Percentiles rank a stretch among this genome's conserved stretches.
Evolutionary conservation across 352 stramenopile species (phyloP).

Genomic region (Phytopythium mirpurense): DNA sequence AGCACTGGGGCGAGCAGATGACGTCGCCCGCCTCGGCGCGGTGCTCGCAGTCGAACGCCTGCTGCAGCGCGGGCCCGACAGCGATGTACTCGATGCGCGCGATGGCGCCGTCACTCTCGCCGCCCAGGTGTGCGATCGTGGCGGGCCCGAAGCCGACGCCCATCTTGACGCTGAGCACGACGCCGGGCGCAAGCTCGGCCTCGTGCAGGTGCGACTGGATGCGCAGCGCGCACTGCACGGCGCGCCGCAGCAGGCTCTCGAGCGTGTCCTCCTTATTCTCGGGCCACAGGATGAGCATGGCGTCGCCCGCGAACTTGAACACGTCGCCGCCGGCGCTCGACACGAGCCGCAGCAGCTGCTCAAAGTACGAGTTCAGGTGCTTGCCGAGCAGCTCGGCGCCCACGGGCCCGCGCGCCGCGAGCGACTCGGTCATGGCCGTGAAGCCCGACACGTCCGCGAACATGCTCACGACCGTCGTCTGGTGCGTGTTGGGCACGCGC

Average conservation of each 20-base stretch:
- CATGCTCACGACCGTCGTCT: slow-evolving; percentile 83
- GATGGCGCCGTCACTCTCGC: slow-evolving; percentile 76
- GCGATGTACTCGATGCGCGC: slow-evolving; percentile 90
- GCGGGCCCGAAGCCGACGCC: slow-evolving; percentile 87
- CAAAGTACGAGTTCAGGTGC: slow-evolving; percentile 94
- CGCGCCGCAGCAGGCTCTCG: slow-evolving; percentile 70
- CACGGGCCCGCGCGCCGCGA: slow-evolving; percentile 76
- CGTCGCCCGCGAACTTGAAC: slow-evolving; percentile 96
- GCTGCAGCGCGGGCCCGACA: slow-evolving; percentile 85
- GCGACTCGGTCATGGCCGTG: slow-evolving; percentile 90
- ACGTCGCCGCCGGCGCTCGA: slow-evolving; percentile 82
- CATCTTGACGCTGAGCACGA: slow-evolving; percentile 94
- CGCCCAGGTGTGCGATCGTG: slow-evolving; percentile 88
- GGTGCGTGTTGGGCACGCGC: slow-evolving; percentile 63
- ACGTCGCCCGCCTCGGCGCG: slow-evolving; percentile 86
- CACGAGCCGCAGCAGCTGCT: slow-evolving; percentile 78
- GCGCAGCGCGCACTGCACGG: slow-evolving; percentile 84
- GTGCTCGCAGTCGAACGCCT: slow-evolving; percentile 89
- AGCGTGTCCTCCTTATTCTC: slow-evolving; percentile 88
- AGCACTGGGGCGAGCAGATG: slow-evolving; percentile 84
- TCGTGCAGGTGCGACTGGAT: slow-evolving; percentile 90
- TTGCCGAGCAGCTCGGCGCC: slow-evolving; percentile 88
- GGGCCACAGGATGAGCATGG: slow-evolving; percentile 93
- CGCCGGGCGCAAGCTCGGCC: slow-evolving; percentile 73
- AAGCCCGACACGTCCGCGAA: slow-evolving; percentile 94